Conservation (phyloP, 2,329 filamentous ascomycete genomes). For the Mollisia scopiformis region DNA sequence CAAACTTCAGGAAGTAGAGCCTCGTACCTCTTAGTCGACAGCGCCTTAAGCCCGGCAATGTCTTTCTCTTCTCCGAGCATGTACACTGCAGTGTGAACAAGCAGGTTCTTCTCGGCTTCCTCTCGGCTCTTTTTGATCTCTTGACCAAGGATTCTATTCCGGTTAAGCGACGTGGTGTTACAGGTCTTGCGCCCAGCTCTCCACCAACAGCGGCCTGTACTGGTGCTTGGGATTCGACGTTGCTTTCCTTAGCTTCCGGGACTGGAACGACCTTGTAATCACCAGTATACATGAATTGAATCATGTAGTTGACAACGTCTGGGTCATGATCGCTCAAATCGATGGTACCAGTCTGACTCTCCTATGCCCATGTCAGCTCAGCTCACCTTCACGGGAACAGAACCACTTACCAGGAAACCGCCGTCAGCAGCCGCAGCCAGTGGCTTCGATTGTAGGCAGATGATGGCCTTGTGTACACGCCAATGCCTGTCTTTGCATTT, state of each 20-base stretch:
- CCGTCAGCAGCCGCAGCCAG: conserved; percentile 24
- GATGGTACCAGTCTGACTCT: conserved; percentile 40
- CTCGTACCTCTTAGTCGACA: conserved; percentile 18
- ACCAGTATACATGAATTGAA: conserved; percentile 72
- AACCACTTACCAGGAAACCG: conserved; percentile 14
- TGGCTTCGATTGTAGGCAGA: conserved; percentile 26
- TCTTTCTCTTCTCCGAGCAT: conserved; percentile 26
- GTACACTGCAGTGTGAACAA: conserved; percentile 24
- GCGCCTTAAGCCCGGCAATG: conserved; percentile 19
- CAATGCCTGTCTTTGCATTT: conserved; percentile 18
- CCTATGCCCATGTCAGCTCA: conserved; percentile 5
- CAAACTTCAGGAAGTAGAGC: conserved; percentile 6
- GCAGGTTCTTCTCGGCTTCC: background rate
- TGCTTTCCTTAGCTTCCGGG: background rate
- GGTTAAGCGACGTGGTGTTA: too few relatives aligned
- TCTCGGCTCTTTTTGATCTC: too few relatives aligned
- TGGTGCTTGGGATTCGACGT: too few relatives aligned
- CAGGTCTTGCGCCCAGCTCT: too few relatives aligned
- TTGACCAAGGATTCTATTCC: too few relatives aligned
- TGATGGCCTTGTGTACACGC: conserved; percentile 22
- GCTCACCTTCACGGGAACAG: background rate
- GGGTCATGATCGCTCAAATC: conserved; percentile 66
- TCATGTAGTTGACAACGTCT: conserved; percentile 73
- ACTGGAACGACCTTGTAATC: conserved; percentile 3
- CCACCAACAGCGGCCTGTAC: too few relatives aligned